phyloP scores from a whole-genome alignment of 164 flowering plant species.

The Berberis vulgaris region DNA sequence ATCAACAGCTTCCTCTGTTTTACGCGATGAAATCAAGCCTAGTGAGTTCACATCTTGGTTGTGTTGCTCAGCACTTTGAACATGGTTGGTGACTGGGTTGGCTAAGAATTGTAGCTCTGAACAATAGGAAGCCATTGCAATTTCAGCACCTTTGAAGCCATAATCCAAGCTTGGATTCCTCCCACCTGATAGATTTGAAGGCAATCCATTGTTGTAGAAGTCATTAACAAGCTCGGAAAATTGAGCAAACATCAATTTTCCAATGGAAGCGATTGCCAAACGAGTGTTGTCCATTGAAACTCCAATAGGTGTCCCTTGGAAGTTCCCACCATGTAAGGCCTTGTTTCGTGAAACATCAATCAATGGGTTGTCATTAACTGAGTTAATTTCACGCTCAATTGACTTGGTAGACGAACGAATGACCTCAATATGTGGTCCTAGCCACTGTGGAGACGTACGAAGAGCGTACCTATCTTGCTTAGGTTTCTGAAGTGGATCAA shows the following conservation, averaged over 20 bases:
- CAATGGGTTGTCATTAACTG: constrained; percentile 59
- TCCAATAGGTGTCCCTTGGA: constrained; percentile 66
- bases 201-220: constrained; percentile 59
- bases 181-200: constrained; percentile 54
- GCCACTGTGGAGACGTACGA: constrained; percentile 59
- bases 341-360: constrained; percentile 56
- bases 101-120: constrained; percentile 62
- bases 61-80: constrained; percentile 64
- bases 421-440: constrained; percentile 54
- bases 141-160: constrained; percentile 53
- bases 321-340: constrained; percentile 61
- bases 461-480: constrained; percentile 65
- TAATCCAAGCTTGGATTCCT: constrained; percentile 67
- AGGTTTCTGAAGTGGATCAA: constrained; percentile 52
- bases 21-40: constrained; percentile 51
- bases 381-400: constrained; percentile 56
- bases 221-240: constrained; percentile 61
- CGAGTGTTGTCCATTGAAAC: constrained; percentile 69
- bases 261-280: constrained; percentile 47
- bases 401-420: constrained; percentile 43
- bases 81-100: constrained; percentile 62
- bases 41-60: constrained; percentile 65
- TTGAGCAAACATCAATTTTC: constrained; percentile 63
- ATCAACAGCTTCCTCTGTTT: constrained; percentile 51
- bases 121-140: constrained; percentile 56